Conservation (phyloP, 1,284 basidiomycete species). For the Trichosporon sp. region DNA sequence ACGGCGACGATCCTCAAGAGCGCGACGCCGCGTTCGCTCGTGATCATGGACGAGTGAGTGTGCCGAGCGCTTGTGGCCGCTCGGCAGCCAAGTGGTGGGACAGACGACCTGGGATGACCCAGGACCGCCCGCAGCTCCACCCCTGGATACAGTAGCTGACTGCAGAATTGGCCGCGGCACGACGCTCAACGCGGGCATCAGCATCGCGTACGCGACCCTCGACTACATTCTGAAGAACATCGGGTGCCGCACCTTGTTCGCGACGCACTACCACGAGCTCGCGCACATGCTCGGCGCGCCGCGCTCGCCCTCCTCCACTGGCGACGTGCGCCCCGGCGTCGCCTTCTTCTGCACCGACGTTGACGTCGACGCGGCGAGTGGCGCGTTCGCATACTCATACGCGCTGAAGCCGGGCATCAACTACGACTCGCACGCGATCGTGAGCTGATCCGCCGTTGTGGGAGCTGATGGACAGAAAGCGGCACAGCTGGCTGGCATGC, state of each 20-base stretch:
- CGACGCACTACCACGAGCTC: slow-evolving; percentile 95
- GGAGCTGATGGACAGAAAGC: slow-evolving; percentile 55
- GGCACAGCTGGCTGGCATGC: slow-evolving; percentile 82
- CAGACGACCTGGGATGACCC: too few species aligned
- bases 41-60: slow-evolving; percentile 83
- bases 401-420: slow-evolving; percentile 77
- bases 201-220: slow-evolving; percentile 86
- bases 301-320: slow-evolving; percentile 26
- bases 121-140: too few species aligned
- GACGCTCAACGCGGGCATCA: slow-evolving; percentile 82
- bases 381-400: slow-evolving; percentile 78
- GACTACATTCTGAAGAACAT: slow-evolving; percentile 74
- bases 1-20: slow-evolving; percentile 59
- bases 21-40: slow-evolving; percentile 75
- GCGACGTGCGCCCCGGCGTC: slow-evolving; percentile 51
- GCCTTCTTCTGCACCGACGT: slow-evolving; percentile 87
- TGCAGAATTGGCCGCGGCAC: slow-evolving; percentile 76
- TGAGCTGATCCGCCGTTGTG: slow-evolving; percentile 18
- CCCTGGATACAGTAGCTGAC: too few species aligned
- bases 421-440: slow-evolving; percentile 83
- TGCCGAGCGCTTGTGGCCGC: neutral
- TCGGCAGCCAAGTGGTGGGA: too few species aligned
- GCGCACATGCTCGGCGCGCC: slow-evolving; percentile 67
- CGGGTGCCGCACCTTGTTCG: slow-evolving; percentile 78
- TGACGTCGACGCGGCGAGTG: slow-evolving; percentile 70